A percentile compares a stretch with the other conserved stretches of the same genome.
These are phyloP conservation scores for Eucalyptus tenuipes DNA, from an alignment of 345 rosid species.

Conservation along the genomic window DNA sequence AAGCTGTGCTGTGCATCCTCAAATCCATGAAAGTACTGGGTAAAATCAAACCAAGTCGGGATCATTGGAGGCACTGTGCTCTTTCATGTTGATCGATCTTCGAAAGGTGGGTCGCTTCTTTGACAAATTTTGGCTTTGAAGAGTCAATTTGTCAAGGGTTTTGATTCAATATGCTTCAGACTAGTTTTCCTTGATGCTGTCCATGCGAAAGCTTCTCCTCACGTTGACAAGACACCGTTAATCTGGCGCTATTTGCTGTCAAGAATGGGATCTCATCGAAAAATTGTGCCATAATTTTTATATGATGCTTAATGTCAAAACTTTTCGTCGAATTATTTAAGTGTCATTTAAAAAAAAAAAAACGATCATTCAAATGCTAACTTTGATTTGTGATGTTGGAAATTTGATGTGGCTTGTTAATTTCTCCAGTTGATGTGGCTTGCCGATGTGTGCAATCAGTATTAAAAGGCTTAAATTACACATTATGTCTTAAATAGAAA, in stretches of 20 bases:
- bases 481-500: neutral
- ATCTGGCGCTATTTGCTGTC: neutral
- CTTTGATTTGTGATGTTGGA: neutral
- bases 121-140: neutral
- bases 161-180: neutral
- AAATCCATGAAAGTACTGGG: neutral
- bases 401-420: neutral
- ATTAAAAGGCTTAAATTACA: neutral
- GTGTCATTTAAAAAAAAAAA: neutral
- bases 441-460: too few species aligned
- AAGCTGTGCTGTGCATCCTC: neutral
- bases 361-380: rapidly evolving
- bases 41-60: neutral
- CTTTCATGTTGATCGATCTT: neutral
- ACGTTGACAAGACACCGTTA: neutral
- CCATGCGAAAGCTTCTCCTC: neutral
- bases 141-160: neutral
- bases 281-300: too few species aligned
- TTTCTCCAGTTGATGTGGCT: rapidly evolving
- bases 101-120: neutral
- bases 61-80: neutral
- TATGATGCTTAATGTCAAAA: neutral
- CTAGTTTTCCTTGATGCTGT: neutral
- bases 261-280: neutral
- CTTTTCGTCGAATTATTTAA: neutral